Evolutionary conservation across 73 alveolate species (phyloP), one percentile per base, ranked within the genome.

Genomic region (Paramecium bursaria): DNA sequence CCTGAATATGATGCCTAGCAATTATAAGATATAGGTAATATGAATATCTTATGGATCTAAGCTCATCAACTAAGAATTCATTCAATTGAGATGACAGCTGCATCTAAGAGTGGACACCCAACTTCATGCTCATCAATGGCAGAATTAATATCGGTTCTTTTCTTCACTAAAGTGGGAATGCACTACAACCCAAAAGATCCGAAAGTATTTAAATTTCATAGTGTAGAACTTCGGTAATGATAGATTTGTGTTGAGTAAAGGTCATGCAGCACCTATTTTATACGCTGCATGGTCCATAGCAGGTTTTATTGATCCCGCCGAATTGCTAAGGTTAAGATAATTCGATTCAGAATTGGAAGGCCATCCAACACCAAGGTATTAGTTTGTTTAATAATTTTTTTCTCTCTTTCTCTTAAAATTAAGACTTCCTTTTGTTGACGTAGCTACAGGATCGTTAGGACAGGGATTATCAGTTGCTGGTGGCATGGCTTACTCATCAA

Each of bases 381-480:
- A 14, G 9, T 10, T 15, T 9, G 15, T 14, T 39, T n/a, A n/a
- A n/a, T n/a, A n/a, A n/a, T n/a, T n/a, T n/a, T n/a, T n/a, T n/a
- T n/a, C n/a, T n/a, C n/a, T n/a, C n/a, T n/a, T 39, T 39, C 0
- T 39, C 10, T 60, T 19, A 1, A 7, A 1, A 57, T n/a, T 3
- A 39, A 91, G 96, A 91, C 92, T 91, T 13, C 90, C 92, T 10
- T 91, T 91, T 74, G 86, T 88, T 10, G 96, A 91, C 61, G 92
- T 91, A 2, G 96, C 96, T 7, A 89, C 96, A 48, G 96, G 96
- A 46, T 86, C 93, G 9, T 74, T 91, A n/a, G 96, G 96, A 33
- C 88, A 91, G 51, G 96, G 96, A 13, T 91, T 91, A 42, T 55
- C 90, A 49, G 96, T 87, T 13, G 92, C 91, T 31, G 73, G 88